Percentiles rank a stretch among this genome's conserved stretches.
Evolutionary conservation across 495 filamentous ascomycete species (phyloP).

Genomic region (Chaetomidium leptoderma): DNA sequence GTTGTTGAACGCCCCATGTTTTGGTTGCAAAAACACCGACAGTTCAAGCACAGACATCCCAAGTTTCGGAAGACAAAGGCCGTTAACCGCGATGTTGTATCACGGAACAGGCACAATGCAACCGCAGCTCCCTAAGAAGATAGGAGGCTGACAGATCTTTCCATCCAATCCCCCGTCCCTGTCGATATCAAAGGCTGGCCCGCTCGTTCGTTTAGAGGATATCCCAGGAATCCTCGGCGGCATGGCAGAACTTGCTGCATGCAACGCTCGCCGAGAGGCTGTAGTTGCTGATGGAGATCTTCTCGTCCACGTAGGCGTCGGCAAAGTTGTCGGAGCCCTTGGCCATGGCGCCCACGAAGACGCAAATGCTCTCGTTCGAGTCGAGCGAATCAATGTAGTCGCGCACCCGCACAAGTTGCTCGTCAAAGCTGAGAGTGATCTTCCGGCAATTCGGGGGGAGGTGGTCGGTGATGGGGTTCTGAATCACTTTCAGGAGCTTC

Average conservation of each 20-base stretch:
- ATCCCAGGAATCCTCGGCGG: constrained; percentile 93
- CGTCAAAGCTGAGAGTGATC: constrained; percentile 89
- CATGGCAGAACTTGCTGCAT: constrained; percentile 98
- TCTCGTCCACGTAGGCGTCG: constrained; percentile 88
- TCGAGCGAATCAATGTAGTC: constrained; percentile 80
- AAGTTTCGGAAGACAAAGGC: constrained; percentile 40
- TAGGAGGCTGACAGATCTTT: constrained; percentile 33
- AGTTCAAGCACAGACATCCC: constrained; percentile 50
- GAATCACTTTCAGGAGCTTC: constrained; percentile 94
- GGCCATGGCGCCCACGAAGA: constrained; percentile 98
- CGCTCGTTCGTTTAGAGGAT: constrained; percentile 59
- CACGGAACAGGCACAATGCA: constrained; percentile 32
- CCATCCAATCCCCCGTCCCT: constrained; percentile 28
- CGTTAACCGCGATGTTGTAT: constrained; percentile 48
- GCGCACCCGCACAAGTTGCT: constrained; percentile 75
- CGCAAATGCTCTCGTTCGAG: constrained; percentile 86
- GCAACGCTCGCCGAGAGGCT: constrained; percentile 94
- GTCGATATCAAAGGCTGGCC: not conserved
- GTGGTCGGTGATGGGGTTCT: constrained; percentile 95
- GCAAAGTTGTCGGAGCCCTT: constrained; percentile 95
- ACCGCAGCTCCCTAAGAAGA: constrained; percentile 26
- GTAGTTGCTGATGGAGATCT: constrained; percentile 97
- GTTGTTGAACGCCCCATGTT: constrained; percentile 74
- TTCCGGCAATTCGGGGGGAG: constrained; percentile 96
- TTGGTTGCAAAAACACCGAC: constrained; percentile 79